phyloP scores from a whole-genome alignment of 495 filamentous ascomycete genomes.

The Delitschia confertaspora region DNA sequence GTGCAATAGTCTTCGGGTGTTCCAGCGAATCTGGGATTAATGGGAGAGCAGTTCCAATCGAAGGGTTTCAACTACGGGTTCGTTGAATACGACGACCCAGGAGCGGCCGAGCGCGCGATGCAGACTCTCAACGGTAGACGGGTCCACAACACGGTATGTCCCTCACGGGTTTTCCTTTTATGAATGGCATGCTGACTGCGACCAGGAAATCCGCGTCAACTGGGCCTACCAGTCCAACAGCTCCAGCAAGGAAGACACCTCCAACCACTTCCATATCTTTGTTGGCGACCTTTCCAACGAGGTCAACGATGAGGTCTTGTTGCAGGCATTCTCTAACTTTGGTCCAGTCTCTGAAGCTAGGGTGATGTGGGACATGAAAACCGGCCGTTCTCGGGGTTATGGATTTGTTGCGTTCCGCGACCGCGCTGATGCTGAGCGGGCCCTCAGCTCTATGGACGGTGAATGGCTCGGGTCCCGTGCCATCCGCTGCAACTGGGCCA shows the following conservation, averaged over 20 bases:
- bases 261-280: slow-evolving; percentile 98
- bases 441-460: slow-evolving; percentile 93
- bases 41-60: slow-evolving; percentile 50
- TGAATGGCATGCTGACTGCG: neutral
- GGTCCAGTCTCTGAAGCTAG: slow-evolving; percentile 96
- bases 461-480: slow-evolving; percentile 98
- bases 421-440: slow-evolving; percentile 88
- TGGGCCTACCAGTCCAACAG: slow-evolving; percentile 99
- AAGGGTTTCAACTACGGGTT: slow-evolving; percentile 99
- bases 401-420: slow-evolving; percentile 98
- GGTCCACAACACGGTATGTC: slow-evolving; percentile 83
- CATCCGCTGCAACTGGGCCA: slow-evolving; percentile 99
- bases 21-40: slow-evolving; percentile 8
- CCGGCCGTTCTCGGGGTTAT: slow-evolving; percentile 91
- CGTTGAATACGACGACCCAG: slow-evolving; percentile 97
- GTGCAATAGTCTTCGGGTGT: neutral
- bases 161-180: neutral
- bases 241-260: slow-evolving; percentile 92
- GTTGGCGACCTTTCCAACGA: slow-evolving; percentile 98
- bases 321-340: slow-evolving; percentile 94
- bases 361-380: slow-evolving; percentile 99
- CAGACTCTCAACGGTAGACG: slow-evolving; percentile 88
- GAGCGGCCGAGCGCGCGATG: slow-evolving; percentile 93
- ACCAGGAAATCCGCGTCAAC: slow-evolving; percentile 96
- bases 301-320: slow-evolving; percentile 92